These are phyloP conservation scores for Penicillium ucsense DNA, from an alignment of 495 filamentous ascomycete species.

Conservation along the genomic window DNA sequence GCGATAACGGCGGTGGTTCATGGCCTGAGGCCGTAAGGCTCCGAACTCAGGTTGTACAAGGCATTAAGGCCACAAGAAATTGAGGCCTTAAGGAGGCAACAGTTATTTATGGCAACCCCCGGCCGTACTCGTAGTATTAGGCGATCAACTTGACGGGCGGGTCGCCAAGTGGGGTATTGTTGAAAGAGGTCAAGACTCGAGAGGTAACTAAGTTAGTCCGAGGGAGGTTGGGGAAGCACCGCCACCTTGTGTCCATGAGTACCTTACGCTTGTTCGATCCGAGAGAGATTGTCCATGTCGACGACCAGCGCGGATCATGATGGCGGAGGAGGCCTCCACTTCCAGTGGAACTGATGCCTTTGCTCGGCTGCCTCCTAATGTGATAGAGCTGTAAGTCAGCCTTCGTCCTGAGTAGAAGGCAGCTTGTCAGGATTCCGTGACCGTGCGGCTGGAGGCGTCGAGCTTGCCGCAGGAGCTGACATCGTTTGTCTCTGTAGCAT, in stretches of 20 bases:
- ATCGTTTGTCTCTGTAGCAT: conserved; percentile 44
- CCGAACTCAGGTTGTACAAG: no score
- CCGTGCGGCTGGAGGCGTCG: no score
- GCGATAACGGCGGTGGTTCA: no score
- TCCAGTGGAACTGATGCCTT: conserved; percentile 7
- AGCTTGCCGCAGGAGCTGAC: not conserved
- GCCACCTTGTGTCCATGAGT: conserved; percentile 11
- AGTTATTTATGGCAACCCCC: conserved; percentile 10
- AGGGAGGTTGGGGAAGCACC: conserved; percentile 14
- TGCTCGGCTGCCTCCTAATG: conserved; percentile 16
- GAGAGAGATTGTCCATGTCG: conserved; percentile 13
- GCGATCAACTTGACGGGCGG: conserved; percentile 10
- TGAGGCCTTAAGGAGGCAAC: no score
- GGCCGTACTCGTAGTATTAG: not conserved
- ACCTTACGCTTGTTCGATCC: conserved; percentile 4
- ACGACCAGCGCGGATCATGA: conserved; percentile 11
- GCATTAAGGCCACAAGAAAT: no score
- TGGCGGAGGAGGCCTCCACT: conserved; percentile 18
- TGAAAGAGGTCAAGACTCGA: not conserved
- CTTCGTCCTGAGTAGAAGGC: no score
- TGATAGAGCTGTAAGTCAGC: conserved; percentile 20
- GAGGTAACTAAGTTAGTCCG: not conserved
- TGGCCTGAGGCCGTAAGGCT: no score
- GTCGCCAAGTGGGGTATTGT: not conserved
- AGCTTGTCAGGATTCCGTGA: no score